Percentiles rank a stretch among this genome's conserved stretches.
Evolutionary conservation across 2,329 filamentous ascomycete species (phyloP).

Genomic region (Penicillium italicum): DNA sequence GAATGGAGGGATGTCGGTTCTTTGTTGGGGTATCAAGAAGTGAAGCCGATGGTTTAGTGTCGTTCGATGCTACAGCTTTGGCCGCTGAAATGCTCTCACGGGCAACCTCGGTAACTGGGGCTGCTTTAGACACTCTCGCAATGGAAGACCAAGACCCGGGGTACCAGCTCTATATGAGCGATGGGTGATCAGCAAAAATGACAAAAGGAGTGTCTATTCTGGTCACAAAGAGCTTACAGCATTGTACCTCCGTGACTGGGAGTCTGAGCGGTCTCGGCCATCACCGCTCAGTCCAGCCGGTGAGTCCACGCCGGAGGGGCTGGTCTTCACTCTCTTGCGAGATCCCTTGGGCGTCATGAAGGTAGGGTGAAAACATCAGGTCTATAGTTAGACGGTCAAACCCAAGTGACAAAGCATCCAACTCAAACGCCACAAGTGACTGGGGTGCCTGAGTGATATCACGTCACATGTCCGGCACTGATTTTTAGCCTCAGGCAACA

Average conservation of each 20-base stretch:
- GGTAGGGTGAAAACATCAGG: conserved; percentile 35
- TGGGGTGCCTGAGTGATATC: conserved; percentile 27
- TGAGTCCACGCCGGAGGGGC: conserved; percentile 32
- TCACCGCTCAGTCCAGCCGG: conserved; percentile 25
- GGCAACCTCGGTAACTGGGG: conserved; percentile 49
- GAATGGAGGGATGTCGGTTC: conserved; percentile 37
- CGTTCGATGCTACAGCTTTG: conserved; percentile 36
- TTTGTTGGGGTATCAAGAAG: conserved; percentile 26
- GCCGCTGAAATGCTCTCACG: conserved; percentile 49
- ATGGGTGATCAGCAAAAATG: conserved; percentile 10
- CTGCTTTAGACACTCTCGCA: conserved; percentile 43
- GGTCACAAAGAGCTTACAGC: conserved; percentile 27
- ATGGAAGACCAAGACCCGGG: conserved; percentile 44
- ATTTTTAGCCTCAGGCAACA: conserved; percentile 28
- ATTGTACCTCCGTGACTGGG: conserved; percentile 26
- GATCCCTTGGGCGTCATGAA: conserved; percentile 42
- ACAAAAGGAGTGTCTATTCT: background rate
- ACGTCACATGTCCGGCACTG: conserved; percentile 35
- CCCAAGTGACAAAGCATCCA: conserved; percentile 10
- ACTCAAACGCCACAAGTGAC: conserved; percentile 20
- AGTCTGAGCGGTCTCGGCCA: conserved; percentile 25
- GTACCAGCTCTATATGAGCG: conserved; percentile 40
- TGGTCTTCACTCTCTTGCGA: conserved; percentile 45
- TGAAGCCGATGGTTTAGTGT: conserved; percentile 32
- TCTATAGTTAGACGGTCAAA: conserved; percentile 2